Percentiles rank a stretch among this genome's conserved stretches.
Conservation (phyloP, 306 rosid genomes). For the Acacia confusa region DNA sequence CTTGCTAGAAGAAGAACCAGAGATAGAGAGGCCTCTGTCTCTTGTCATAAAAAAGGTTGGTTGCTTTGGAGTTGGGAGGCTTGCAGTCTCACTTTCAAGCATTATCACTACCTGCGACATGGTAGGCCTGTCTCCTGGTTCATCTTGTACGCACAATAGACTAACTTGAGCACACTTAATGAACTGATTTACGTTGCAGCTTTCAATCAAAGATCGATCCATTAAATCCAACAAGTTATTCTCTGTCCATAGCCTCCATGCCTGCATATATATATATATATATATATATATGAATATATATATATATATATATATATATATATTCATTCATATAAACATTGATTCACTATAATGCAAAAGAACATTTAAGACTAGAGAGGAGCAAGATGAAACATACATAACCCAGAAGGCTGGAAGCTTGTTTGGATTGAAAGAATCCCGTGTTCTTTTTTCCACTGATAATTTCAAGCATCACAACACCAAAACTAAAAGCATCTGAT, state of each 20-base stretch:
- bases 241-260: neutral
- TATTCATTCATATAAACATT: neutral
- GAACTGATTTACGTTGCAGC: slow-evolving; percentile 1
- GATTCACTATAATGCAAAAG: neutral
- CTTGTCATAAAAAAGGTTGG: slow-evolving; percentile 40
- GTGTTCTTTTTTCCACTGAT: slow-evolving; percentile 55
- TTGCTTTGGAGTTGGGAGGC: slow-evolving; percentile 38
- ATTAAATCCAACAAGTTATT: neutral
- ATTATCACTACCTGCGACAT: neutral
- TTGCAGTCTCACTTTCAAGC: slow-evolving; percentile 5
- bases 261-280: neutral
- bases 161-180: neutral
- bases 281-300: no score
- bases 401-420: slow-evolving; percentile 48
- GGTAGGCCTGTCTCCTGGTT: neutral
- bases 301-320: neutral
- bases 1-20: slow-evolving; percentile 43
- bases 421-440: slow-evolving; percentile 36
- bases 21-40: neutral
- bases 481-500: slow-evolving; percentile 59
- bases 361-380: neutral
- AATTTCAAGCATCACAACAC: slow-evolving; percentile 56
- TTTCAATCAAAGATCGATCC: neutral
- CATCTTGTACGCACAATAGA: neutral
- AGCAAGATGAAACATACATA: slow-evolving; percentile 31